A percentile compares a stretch with the other conserved stretches of the same genome.
phyloP scores from a whole-genome alignment of 139 green algal species.

The Bryopsis sp. region DNA sequence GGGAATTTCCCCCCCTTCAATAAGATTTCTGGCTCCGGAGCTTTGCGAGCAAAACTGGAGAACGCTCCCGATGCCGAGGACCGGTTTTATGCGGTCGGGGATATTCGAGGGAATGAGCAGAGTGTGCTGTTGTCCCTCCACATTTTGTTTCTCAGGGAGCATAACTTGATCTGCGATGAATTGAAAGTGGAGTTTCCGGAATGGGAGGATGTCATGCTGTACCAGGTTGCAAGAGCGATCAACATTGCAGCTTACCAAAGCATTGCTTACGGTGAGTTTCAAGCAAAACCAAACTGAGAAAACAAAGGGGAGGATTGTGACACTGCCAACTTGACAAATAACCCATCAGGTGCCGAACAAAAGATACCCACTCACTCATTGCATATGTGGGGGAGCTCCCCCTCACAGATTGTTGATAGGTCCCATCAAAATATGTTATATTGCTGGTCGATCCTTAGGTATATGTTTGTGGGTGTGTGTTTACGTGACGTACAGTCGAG shows the following conservation, averaged over 20 bases:
- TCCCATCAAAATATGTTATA: no score
- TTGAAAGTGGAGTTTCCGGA: not conserved
- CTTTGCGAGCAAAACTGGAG: slow-evolving; percentile 12
- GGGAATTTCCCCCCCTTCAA: slow-evolving; percentile 12
- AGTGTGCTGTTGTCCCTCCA: not conserved
- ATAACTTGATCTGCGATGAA: slow-evolving; percentile 19
- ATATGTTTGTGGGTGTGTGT: no score
- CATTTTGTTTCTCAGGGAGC: slow-evolving; percentile 12
- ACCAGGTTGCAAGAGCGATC: slow-evolving; percentile 10
- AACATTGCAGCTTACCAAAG: slow-evolving; percentile 15
- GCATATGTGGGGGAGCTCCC: no score
- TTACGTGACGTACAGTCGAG: not conserved
- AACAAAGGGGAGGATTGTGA: no score
- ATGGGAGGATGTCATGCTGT: slow-evolving; percentile 2
- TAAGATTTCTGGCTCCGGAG: slow-evolving; percentile 7
- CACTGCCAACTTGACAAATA: no score
- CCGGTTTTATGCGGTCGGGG: slow-evolving; percentile 12
- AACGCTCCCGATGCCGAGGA: slow-evolving; percentile 16
- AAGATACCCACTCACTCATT: no score
- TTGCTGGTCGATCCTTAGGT: no score
- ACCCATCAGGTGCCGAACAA: no score
- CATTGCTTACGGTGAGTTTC: slow-evolving; percentile 11
- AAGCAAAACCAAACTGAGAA: no score
- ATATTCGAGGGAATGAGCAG: slow-evolving; percentile 17
- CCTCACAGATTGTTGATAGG: no score